phyloP scores from a whole-genome alignment of 108 stramenopile species.

The Skeletonema costatum region DNA sequence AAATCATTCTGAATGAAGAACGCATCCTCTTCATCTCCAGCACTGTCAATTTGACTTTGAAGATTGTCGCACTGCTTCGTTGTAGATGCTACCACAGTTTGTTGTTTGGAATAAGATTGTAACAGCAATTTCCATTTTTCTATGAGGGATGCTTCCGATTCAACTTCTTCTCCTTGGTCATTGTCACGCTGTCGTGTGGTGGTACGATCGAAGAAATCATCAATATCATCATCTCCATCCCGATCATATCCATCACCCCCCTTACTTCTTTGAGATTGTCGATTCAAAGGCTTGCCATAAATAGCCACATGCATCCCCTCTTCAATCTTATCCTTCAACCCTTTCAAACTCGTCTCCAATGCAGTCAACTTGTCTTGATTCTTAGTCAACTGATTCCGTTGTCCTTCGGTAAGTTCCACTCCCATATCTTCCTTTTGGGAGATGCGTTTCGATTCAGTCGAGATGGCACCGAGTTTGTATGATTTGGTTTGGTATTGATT shows the following conservation, averaged over 20 bases:
- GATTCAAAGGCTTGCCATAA: constrained; percentile 24
- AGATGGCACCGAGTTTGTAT: constrained; percentile 65
- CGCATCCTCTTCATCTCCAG: constrained; percentile 52
- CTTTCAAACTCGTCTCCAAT: constrained; percentile 52
- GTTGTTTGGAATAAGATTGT: constrained; percentile 10
- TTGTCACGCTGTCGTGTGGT: constrained; percentile 8
- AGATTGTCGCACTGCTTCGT: constrained; percentile 2
- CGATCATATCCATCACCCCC: neutral
- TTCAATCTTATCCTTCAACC: constrained; percentile 44
- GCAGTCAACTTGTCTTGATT: constrained; percentile 28
- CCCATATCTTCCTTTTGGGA: constrained; percentile 52
- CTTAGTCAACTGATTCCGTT: constrained; percentile 60
- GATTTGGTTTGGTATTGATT: constrained; percentile 53
- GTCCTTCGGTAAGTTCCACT: constrained; percentile 68
- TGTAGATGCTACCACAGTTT: constrained; percentile 20
- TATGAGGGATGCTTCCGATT: constrained; percentile 43
- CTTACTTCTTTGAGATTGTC: constrained; percentile 1
- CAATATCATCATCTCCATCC: constrained; percentile 51
- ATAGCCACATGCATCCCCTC: constrained; percentile 42
- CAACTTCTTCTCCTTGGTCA: constrained; percentile 8
- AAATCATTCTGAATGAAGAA: constrained; percentile 80
- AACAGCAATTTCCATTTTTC: constrained; percentile 44
- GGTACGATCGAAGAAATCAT: constrained; percentile 69
- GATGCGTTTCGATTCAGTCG: constrained; percentile 67
- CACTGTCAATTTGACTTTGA: constrained; percentile 21